Evolutionary conservation across 495 filamentous ascomycete species (phyloP).

Genomic region (Pyrenopolyporus hunteri): DNA sequence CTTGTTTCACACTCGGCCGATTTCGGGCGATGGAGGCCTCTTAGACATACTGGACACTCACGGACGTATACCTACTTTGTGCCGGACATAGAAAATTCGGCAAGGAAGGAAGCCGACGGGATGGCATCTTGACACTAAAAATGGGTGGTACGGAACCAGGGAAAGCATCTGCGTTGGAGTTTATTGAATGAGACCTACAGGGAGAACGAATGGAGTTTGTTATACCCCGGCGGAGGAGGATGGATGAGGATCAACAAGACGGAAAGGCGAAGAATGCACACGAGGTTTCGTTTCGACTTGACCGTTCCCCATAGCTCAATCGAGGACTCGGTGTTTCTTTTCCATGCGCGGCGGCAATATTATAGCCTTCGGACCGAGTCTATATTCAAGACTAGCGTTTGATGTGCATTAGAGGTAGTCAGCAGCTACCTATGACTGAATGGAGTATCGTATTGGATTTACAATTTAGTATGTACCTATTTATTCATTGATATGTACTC

Average conservation of each 20-base stretch:
- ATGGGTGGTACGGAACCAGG: constrained; percentile 17
- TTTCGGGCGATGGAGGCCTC: neutral
- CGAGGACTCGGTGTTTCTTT: neutral
- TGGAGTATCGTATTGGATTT: neutral
- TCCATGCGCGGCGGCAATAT: neutral
- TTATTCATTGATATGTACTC: too few species aligned
- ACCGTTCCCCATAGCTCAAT: neutral
- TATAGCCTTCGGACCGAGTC: neutral
- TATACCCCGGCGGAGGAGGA: constrained; percentile 30
- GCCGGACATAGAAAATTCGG: constrained; percentile 20
- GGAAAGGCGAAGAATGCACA: neutral
- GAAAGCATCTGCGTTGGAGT: constrained; percentile 37
- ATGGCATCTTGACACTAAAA: constrained; percentile 22
- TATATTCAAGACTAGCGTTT: neutral
- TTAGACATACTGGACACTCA: constrained; percentile 38
- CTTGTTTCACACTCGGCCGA: constrained; percentile 10
- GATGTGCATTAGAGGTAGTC: neutral
- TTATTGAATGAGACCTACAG: constrained; percentile 21
- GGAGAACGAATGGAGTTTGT: constrained; percentile 36
- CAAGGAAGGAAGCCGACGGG: constrained; percentile 7
- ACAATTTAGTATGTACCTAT: neutral
- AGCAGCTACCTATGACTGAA: neutral
- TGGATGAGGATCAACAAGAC: neutral
- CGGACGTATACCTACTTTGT: constrained; percentile 23
- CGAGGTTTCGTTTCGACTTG: neutral